Evolutionary conservation across 148 eudicot genomes (phyloP).

Genomic region (Gaultheria prostrata): DNA sequence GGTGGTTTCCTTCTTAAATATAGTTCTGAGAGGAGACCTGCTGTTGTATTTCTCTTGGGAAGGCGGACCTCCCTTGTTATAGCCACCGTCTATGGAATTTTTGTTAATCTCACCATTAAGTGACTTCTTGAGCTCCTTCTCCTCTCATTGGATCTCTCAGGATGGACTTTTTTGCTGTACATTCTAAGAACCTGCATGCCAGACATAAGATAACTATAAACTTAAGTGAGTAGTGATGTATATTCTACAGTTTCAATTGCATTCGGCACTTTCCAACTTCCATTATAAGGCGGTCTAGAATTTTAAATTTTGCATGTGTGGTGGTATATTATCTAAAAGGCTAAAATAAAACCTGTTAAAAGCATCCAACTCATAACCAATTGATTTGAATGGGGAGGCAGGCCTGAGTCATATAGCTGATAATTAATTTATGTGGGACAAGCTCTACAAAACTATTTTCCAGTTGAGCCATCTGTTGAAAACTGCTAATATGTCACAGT

Average conservation of each 20-base stretch:
- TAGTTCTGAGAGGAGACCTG: constrained; percentile 19
- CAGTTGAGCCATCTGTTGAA: not conserved
- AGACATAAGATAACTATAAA: not conserved
- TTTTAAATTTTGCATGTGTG: not conserved
- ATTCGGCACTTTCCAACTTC: not conserved
- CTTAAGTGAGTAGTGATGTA: not conserved
- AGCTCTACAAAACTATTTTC: not conserved
- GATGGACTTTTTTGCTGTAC: constrained; percentile 52
- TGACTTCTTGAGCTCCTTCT: constrained; percentile 26
- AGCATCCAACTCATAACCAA: not conserved
- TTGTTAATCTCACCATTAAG: constrained; percentile 19
- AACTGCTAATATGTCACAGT: not conserved
- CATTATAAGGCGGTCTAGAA: not conserved
- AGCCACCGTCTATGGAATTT: constrained; percentile 10
- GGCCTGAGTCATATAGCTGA: not conserved
- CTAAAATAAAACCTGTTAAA: not conserved
- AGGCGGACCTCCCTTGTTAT: constrained; percentile 17
- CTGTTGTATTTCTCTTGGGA: constrained; percentile 15
- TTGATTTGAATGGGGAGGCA: not conserved
- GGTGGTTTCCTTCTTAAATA: constrained; percentile 18
- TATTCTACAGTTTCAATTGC: constrained; percentile 6
- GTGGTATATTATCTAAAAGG: not conserved
- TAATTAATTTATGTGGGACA: not conserved
- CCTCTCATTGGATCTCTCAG: constrained; percentile 30
- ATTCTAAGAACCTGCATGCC: constrained; percentile 32